Evolutionary conservation across 495 filamentous ascomycete species (phyloP).

Genomic region (Penicillium odoratum): DNA sequence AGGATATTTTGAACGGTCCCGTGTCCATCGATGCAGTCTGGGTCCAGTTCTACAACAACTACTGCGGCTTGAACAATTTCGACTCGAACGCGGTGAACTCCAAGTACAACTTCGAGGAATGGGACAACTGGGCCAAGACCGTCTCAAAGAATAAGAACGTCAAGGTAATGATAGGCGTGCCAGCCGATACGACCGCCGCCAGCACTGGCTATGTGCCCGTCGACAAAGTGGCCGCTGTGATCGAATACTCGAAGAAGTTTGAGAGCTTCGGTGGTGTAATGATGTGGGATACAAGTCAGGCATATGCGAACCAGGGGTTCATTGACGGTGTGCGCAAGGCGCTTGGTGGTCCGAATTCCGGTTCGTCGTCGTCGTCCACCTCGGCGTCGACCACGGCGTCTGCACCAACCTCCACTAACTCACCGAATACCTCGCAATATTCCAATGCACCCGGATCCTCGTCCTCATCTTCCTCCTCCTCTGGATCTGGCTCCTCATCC

Average conservation of each 20-base stretch:
- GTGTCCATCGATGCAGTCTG: slow-evolving; percentile 64
- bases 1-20: slow-evolving; percentile 53
- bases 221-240: slow-evolving; percentile 44
- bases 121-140: slow-evolving; percentile 70
- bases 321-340: slow-evolving; percentile 42
- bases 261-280: slow-evolving; percentile 68
- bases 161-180: slow-evolving; percentile 66
- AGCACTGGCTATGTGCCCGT: slow-evolving; percentile 58
- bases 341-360: slow-evolving; percentile 29
- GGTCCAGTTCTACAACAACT: slow-evolving; percentile 78
- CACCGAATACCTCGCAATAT: slow-evolving; percentile 27
- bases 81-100: slow-evolving; percentile 45
- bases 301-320: slow-evolving; percentile 59
- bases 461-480: slow-evolving; percentile 34
- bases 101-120: slow-evolving; percentile 67
- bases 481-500: slow-evolving; percentile 29
- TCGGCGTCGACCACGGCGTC: slow-evolving; percentile 32
- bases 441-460: slow-evolving; percentile 29
- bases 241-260: slow-evolving; percentile 53
- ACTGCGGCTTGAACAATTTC: slow-evolving; percentile 60
- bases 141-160: slow-evolving; percentile 60
- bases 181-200: slow-evolving; percentile 57
- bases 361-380: slow-evolving; percentile 33
- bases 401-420: slow-evolving; percentile 33
- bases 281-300: slow-evolving; percentile 70